Conservation (phyloP, 345 rosid genomes). For the Pseudoturritis turrita region DNA sequence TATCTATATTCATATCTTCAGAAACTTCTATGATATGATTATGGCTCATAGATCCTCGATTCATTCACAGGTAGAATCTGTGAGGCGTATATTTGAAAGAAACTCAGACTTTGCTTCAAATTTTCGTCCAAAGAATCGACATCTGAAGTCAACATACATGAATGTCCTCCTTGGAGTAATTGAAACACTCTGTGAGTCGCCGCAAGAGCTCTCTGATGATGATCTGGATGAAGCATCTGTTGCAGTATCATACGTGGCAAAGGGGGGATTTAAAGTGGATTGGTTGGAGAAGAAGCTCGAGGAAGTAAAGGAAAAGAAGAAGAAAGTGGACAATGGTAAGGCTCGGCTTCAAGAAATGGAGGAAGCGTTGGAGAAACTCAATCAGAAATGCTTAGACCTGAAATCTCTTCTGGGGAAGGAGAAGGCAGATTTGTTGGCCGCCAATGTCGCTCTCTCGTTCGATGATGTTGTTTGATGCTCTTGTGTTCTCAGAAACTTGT, state of each 20-base stretch:
- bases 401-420: neutral
- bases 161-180: neutral
- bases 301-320: neutral
- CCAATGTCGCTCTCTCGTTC: neutral
- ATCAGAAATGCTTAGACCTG: neutral
- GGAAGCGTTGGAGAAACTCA: neutral
- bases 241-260: too few species aligned
- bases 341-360: neutral
- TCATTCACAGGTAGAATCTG: neutral
- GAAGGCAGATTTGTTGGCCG: neutral
- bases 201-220: neutral
- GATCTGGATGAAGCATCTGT: neutral
- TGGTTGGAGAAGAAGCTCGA: conserved; percentile 14
- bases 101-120: neutral
- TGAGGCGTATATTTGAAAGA: neutral
- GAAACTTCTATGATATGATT: too few species aligned
- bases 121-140: neutral
- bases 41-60: neutral
- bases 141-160: neutral
- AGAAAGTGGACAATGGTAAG: neutral
- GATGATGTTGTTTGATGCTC: neutral
- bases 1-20: too few species aligned
- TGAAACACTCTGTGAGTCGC: neutral
- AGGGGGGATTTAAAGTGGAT: conserved; percentile 7
- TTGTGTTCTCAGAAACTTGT: too few species aligned